phyloP scores from a whole-genome alignment of 1,284 basidiomycete genomes.

The Papiliotrema fonsecae region DNA sequence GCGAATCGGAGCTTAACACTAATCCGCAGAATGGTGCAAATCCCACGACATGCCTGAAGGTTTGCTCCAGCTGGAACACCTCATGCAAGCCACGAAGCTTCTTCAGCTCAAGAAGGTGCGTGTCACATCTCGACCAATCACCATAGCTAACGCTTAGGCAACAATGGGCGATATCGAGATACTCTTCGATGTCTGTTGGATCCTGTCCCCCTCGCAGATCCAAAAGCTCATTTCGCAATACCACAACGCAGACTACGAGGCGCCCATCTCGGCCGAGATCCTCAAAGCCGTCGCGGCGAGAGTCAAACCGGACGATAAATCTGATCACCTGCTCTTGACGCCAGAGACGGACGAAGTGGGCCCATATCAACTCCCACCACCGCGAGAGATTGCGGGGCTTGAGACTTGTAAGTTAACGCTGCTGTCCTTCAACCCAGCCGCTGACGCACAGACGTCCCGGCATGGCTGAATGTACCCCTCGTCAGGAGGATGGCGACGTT shows the following conservation, averaged over 20 bases:
- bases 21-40: constrained; percentile 68
- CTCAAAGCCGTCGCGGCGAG: constrained; percentile 91
- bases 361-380: constrained; percentile 52
- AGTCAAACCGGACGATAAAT: constrained; percentile 89
- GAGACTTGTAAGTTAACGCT: constrained; percentile 43
- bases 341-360: constrained; percentile 95
- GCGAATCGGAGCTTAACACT: too few relatives aligned
- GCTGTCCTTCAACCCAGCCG: background rate
- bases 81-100: constrained; percentile 99
- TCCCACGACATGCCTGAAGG: constrained; percentile 99
- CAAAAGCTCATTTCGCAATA: constrained; percentile 98
- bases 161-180: constrained; percentile 93
- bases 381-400: constrained; percentile 44
- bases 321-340: constrained; percentile 86
- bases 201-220: constrained; percentile 98
- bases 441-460: constrained; percentile 17
- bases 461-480: constrained; percentile 19
- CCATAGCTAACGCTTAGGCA: constrained; percentile 53
- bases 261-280: constrained; percentile 93
- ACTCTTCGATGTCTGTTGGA: constrained; percentile 99
- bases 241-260: constrained; percentile 89
- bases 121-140: constrained; percentile 6
- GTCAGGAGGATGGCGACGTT: constrained; percentile 18
- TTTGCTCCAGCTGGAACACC: constrained; percentile 91
- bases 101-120: constrained; percentile 94